Evolutionary conservation across 768 basidiomycete species (phyloP).

Genomic region (Gloeopeniophorella convolvens): DNA sequence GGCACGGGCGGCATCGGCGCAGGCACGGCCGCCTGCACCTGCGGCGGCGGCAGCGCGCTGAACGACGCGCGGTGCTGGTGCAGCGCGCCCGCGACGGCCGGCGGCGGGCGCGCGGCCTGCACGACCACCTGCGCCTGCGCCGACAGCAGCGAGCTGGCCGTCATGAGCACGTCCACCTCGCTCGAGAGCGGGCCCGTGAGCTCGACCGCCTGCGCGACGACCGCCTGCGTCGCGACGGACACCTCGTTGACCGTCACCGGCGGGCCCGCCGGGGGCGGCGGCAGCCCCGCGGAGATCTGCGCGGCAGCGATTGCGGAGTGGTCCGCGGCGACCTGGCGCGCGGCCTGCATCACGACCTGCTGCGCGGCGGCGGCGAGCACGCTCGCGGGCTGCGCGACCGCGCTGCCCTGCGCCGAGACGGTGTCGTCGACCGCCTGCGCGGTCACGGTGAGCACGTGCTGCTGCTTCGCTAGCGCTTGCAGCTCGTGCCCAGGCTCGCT

Average conservation of each 20-base stretch:
- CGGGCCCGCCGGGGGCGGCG: slow-evolving; percentile 27
- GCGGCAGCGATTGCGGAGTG: slow-evolving; percentile 37
- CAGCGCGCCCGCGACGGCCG: slow-evolving; percentile 25
- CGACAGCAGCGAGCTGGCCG: slow-evolving; percentile 48
- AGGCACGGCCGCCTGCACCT: too few species aligned
- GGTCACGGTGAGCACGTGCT: slow-evolving; percentile 65
- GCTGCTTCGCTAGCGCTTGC: slow-evolving; percentile 72
- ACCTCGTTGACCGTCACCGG: slow-evolving; percentile 52
- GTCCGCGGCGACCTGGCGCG: slow-evolving; percentile 49
- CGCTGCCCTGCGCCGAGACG: slow-evolving; percentile 42
- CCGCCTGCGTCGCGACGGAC: slow-evolving; percentile 60
- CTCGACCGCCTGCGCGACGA: slow-evolving; percentile 78
- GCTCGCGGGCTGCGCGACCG: slow-evolving; percentile 39
- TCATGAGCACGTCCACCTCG: slow-evolving; percentile 76
- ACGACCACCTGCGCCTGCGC: slow-evolving; percentile 26
- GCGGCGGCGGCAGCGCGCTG: slow-evolving; percentile 8
- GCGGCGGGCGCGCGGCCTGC: slow-evolving; percentile 26
- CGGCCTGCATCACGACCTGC: slow-evolving; percentile 76
- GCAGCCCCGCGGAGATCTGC: slow-evolving; percentile 37
- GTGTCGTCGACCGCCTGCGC: slow-evolving; percentile 72
- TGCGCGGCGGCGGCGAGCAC: slow-evolving; percentile 70
- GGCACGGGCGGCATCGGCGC: not conserved
- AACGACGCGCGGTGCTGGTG: slow-evolving; percentile 34
- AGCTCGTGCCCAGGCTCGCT: slow-evolving; percentile 41
- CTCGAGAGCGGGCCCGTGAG: slow-evolving; percentile 65